Conservation (phyloP, 2,329 filamentous ascomycete species). For the Stemphylium lycopersici region DNA sequence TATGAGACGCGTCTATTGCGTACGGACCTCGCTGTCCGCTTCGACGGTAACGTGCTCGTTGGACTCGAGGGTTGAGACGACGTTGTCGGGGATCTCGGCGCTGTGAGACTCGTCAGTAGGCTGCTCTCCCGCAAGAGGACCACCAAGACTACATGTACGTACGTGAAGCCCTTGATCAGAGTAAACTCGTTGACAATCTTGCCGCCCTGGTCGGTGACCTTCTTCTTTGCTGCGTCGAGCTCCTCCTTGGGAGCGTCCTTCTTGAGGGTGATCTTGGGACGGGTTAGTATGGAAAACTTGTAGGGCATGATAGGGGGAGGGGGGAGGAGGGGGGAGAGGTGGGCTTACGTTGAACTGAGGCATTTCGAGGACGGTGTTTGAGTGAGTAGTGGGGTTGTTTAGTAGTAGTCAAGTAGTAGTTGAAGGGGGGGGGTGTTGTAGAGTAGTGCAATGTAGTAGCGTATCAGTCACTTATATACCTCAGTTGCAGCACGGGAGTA, state of each 20-base stretch:
- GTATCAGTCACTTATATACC: constrained; percentile 33
- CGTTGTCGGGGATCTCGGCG: constrained; percentile 72
- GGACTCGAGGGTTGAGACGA: constrained; percentile 68
- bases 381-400: background rate
- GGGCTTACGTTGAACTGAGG: constrained; percentile 24
- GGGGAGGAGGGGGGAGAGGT: too few species aligned
- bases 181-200: constrained; percentile 83
- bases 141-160: constrained; percentile 49
- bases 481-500: constrained; percentile 2
- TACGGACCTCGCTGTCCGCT: constrained; percentile 71
- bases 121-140: constrained; percentile 7
- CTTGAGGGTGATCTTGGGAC: constrained; percentile 76
- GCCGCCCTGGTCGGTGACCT: constrained; percentile 76
- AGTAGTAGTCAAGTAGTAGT: background rate
- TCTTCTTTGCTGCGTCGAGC: constrained; percentile 78
- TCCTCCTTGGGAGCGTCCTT: constrained; percentile 69
- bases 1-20: constrained; percentile 62
- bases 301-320: background rate
- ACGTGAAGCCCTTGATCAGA: constrained; percentile 94
- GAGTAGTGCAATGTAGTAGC: constrained; percentile 4
- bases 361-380: constrained; percentile 13
- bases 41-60: constrained; percentile 82
- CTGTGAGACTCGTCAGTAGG: constrained; percentile 53
- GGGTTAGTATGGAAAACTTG: background rate
- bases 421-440: too few species aligned